Base-by-base conservation (phyloP, 2,329 filamentous ascomycete genomes). In the Aspergillus uvarum region DNA sequence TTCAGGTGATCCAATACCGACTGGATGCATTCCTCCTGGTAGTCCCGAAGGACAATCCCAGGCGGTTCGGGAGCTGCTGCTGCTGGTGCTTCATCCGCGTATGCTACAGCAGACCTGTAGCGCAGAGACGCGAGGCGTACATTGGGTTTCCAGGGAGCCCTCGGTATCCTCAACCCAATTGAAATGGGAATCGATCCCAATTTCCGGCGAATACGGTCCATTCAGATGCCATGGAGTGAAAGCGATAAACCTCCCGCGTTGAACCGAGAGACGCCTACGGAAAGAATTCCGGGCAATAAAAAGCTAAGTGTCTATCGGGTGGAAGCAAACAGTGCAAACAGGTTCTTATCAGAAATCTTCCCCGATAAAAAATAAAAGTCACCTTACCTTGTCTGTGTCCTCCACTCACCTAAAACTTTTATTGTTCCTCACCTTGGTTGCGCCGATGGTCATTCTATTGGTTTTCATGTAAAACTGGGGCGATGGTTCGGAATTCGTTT, bases 11-110 rank as follows among this genome's bases (percentile, higher is more conserved):
- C 77, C 1, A 96, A 77, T 3, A 96, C 90, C 0, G 92, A 87
- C 69, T 90, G 86, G 62, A 97, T 96, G 71, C 91, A 96, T 82
- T 96, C 92, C 79, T 95, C 88, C 73, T 97, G 93, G 71, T 96
- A 97, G 67, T 89, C 82, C 66, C 92, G 89, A 47, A 96, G 85
- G 58, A 83, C 83, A 56, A 94, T 79, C 47, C 74, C 71, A 14
- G 69, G 65, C 44, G 62, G 47, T 48, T 65, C 59, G 22, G 56
- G 60, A 58, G 56, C 67, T 42, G 42, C 58, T 52, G 22, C 51
- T 12, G n/a, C 11, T 24, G 51, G 51, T 22, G 61, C 49, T 38
- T 54, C 42, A n/a, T 44, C 38, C 1, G 38, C 5, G 44, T 63
- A 60, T 26, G 64, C 44, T 59, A 51, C 59, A 47, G 66, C 72